Base-by-base conservation (phyloP, 441 rosid genomes). In the Melastoma candidum region DNA sequence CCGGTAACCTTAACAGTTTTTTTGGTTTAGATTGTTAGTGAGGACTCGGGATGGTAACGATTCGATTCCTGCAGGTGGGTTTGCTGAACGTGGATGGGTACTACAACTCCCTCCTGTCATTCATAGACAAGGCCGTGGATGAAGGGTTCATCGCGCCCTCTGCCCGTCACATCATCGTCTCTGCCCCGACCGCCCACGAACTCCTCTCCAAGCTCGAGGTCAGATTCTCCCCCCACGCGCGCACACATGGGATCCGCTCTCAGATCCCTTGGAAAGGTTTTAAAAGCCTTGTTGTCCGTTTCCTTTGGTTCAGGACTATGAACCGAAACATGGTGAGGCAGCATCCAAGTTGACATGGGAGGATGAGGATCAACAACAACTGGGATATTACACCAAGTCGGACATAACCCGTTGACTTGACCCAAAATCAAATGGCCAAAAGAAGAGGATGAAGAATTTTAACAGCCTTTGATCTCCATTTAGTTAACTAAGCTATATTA, bases 91-190 rank as follows among this genome's bases (percentile, higher is more conserved):
- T 60, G 26, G 64, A 60, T n/a, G 64, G 64, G 11, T 60, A 52
- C 32, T 60, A 60, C 64, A 52, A 60, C 57, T 60, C 64, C 45
- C 51, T 60, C 17, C 17, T 60, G n/a, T 46, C 57, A 22, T 60
- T 60, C 64, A 60, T 60, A 47, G 64, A 60, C 57, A 60, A 60
- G 64, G 64, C 64, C 41, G 64, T 60, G 25, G 64, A 60, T 11
- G 64, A 60, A 46, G 64, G 64, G 46, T 60, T 60, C 57, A 3
- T 60, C 27, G 39, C 57, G 4, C 58, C 64, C 36, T 60, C 64
- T 3, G 64, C 64, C 17, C 64, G 64, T n/a, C 64, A 46, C 51
- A 60, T 60, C 10, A 51, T 60, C 57, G 58, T 60, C 36, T 60
- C 57, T 1, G 64, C 64, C 47, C 58, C 64, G 1, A 60, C 64